A percentile compares a stretch with the other conserved stretches of the same genome.
Evolutionary conservation across 1,284 basidiomycete genomes (phyloP).

Genomic region (Tylopilus sp.): DNA sequence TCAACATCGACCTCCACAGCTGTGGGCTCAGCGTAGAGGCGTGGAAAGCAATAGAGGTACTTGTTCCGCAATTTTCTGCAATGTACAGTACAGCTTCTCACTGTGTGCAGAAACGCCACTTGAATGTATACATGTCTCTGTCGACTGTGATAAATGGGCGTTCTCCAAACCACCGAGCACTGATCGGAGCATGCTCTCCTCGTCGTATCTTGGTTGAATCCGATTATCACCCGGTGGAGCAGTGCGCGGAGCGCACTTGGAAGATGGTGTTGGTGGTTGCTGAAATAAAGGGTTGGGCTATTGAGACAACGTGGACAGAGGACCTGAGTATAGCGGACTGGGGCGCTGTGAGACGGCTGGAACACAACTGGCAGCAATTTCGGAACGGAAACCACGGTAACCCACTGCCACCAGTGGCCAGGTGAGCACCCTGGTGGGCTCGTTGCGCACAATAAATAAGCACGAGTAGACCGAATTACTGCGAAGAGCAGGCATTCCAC

Average conservation of each 20-base stretch:
- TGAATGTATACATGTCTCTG: slow-evolving; percentile 73
- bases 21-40: slow-evolving; percentile 70
- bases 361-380: slow-evolving; percentile 67
- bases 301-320: slow-evolving; percentile 59
- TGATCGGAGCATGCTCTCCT: slow-evolving; percentile 58
- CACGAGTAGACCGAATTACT: slow-evolving; percentile 3
- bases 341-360: slow-evolving; percentile 61
- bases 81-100: slow-evolving; percentile 6
- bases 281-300: slow-evolving; percentile 58
- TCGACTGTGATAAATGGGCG: slow-evolving; percentile 75
- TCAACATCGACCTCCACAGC: slow-evolving; percentile 76
- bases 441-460: not conserved
- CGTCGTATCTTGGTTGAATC: slow-evolving; percentile 73
- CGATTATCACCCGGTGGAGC: slow-evolving; percentile 59
- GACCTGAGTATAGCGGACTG: slow-evolving; percentile 39
- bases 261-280: slow-evolving; percentile 64
- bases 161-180: slow-evolving; percentile 51
- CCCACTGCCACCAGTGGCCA: not conserved
- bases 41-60: slow-evolving; percentile 64
- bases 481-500: slow-evolving; percentile 8
- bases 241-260: slow-evolving; percentile 58
- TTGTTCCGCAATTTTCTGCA: slow-evolving; percentile 6
- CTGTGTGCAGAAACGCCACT: slow-evolving; percentile 51
- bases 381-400: slow-evolving; percentile 41
- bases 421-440: not conserved